These are phyloP conservation scores for Chytridiales sp. DNA, from an alignment of 371 early-diverging fungal genomes.

Conservation along the genomic window DNA sequence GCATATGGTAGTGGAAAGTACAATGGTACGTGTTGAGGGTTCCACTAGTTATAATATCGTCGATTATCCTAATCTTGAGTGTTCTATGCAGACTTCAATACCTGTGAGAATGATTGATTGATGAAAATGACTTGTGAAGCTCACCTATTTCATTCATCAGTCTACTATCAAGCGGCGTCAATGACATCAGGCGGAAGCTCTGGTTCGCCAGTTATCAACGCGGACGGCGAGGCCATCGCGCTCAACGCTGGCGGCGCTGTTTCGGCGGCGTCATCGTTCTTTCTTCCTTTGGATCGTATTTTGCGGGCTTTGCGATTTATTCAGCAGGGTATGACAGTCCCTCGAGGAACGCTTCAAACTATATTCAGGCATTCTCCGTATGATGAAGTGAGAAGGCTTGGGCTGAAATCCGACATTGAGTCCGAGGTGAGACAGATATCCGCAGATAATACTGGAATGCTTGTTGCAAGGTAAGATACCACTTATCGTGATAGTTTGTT, in stretches of 20 bases:
- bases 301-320: conserved; percentile 75
- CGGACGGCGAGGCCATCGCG: conserved; percentile 89
- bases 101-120: conserved; percentile 20
- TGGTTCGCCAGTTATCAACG: conserved; percentile 90
- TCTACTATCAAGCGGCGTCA: conserved; percentile 51
- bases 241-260: conserved; percentile 72
- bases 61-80: background rate
- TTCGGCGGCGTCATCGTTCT: conserved; percentile 82
- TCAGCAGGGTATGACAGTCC: conserved; percentile 63
- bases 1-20: conserved; percentile 41
- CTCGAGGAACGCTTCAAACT: conserved; percentile 84
- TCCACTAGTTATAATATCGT: background rate
- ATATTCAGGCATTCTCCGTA: conserved; percentile 35
- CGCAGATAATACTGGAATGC: conserved; percentile 81
- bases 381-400: conserved; percentile 42
- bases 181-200: conserved; percentile 49
- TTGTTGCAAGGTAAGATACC: conserved; percentile 46
- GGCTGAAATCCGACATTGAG: conserved; percentile 59
- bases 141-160: conserved; percentile 11
- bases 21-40: conserved; percentile 17
- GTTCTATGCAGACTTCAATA: conserved; percentile 36
- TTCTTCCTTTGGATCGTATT: conserved; percentile 75
- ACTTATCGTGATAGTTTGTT: background rate
- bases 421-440: conserved; percentile 61
- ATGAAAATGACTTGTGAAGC: background rate